These are phyloP conservation scores for Adansonia gregorii DNA, from an alignment of 441 rosid species.

Conservation along the genomic window DNA sequence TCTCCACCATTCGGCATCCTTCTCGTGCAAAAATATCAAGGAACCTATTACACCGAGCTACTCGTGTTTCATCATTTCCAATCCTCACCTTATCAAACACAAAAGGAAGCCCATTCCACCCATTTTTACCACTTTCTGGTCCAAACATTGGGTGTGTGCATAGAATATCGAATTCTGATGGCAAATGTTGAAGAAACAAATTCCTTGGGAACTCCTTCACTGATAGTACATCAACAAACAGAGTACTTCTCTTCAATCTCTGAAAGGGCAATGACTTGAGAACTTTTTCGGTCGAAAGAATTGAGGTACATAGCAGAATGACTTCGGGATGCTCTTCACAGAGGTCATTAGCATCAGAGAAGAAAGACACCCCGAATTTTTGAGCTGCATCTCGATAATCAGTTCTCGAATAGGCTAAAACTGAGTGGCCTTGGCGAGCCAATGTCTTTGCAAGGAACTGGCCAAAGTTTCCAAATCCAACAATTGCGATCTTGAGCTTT, in stretches of 20 bases:
- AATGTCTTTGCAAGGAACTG: conserved; percentile 66
- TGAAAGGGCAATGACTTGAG: conserved; percentile 61
- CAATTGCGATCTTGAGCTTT: conserved; percentile 61
- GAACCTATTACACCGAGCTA: conserved; percentile 49
- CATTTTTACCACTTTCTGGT: conserved; percentile 71
- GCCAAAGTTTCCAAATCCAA: conserved; percentile 76
- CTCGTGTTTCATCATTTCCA: conserved; percentile 43
- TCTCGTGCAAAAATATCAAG: conserved; percentile 61
- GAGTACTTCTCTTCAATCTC: conserved; percentile 72
- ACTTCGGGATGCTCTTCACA: conserved; percentile 81
- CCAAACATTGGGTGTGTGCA: conserved; percentile 86
- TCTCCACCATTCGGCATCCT: conserved; percentile 70
- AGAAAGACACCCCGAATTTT: conserved; percentile 54
- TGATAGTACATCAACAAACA: conserved; percentile 76
- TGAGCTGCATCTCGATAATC: conserved; percentile 55
- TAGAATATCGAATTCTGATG: conserved; percentile 58
- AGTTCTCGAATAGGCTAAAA: conserved; percentile 66
- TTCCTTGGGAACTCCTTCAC: conserved; percentile 77
- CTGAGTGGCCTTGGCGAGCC: conserved; percentile 59
- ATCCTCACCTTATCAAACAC: conserved; percentile 66
- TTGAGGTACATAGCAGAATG: conserved; percentile 67
- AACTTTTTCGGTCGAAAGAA: conserved; percentile 68
- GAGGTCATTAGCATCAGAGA: conserved; percentile 56
- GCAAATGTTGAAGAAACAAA: conserved; percentile 55
- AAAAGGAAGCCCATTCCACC: conserved; percentile 60